Percentiles rank a stretch among this genome's conserved stretches.
Conservation (phyloP, 1,284 basidiomycete species). For the Sparassis latifolia region DNA sequence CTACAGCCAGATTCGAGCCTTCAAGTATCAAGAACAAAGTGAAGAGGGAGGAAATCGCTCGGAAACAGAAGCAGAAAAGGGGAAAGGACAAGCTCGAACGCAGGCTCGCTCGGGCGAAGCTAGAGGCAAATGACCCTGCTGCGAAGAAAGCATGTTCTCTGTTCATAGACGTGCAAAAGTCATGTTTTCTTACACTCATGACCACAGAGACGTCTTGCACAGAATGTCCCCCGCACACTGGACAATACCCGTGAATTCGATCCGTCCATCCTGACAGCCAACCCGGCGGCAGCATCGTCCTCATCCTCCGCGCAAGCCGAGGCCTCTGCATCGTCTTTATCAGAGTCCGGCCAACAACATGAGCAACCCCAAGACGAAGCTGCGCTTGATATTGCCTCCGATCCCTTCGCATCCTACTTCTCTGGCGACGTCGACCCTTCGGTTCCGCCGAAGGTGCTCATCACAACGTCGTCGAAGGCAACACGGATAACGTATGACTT, state of each 20-base stretch:
- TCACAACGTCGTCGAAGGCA: constrained; percentile 88
- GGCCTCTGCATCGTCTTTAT: constrained; percentile 12
- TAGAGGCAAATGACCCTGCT: constrained; percentile 64
- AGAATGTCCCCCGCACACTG: constrained; percentile 87
- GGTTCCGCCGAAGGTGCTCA: constrained; percentile 77
- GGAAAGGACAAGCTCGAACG: constrained; percentile 77
- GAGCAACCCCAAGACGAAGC: constrained; percentile 45
- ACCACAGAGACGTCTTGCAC: constrained; percentile 67
- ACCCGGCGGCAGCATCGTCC: constrained; percentile 41
- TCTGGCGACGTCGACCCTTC: constrained; percentile 55
- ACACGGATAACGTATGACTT: constrained; percentile 83
- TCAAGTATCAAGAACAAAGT: constrained; percentile 78
- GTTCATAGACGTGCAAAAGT: too few species aligned
- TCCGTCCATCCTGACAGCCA: constrained; percentile 73
- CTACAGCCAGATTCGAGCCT: constrained; percentile 49
- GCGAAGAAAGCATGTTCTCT: constrained; percentile 56
- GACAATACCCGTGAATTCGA: constrained; percentile 93
- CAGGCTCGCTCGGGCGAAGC: constrained; percentile 69
- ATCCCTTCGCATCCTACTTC: constrained; percentile 71
- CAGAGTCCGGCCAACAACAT: constrained; percentile 8
- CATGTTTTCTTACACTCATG: not conserved
- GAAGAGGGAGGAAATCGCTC: constrained; percentile 72
- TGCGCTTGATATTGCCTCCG: constrained; percentile 61
- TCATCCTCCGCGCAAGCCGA: constrained; percentile 24
- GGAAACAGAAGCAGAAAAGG: constrained; percentile 77